Evolutionary conservation across 1,284 basidiomycete species (phyloP), one percentile per base, ranked within the genome.

Genomic region (Pseudozyma thailandica): DNA sequence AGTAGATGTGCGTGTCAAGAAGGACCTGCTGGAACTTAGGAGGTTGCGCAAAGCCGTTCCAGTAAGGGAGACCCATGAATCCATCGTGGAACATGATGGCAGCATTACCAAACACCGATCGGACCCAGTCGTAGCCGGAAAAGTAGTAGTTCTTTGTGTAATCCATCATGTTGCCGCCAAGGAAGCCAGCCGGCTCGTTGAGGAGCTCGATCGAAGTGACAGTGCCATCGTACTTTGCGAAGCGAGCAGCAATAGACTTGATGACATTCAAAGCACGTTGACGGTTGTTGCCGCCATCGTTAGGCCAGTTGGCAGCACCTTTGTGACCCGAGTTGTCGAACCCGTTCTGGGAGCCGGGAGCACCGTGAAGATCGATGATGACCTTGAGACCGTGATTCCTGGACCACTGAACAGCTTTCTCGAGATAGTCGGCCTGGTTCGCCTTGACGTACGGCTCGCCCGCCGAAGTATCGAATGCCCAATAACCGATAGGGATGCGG

Each of bases 391-490:
- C 88, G 75, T 92, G 83, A n/a, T 88, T 87, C 18, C 85, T 79
- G 1, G 92, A 92, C 94, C 94, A 97, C 4, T 83, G 84, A 45
- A 94, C 87, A 0, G 92, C 93, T 44, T 80, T 74, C 63, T 85
- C 83, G 27, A 87, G 84, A 76, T 86, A 86, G 50, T 77, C 74
- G 42, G 68, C 65, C 84, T 91, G 92, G 81, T 92, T 91, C 16
- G 92, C 91, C 84, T 89, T 88, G 68, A 93, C 88, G 84, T 89
- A 96, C 0, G 93, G 93, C 78, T 95, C 92, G 10, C 90, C 92
- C 5, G 85, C 85, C 18, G 87, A 87, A 26, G 91, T 88, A 55
- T 94, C 91, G 74, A 92, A 93, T 1, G 93, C 93, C 94, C 94
- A 96, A 83, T 90, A 93, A 31, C 92, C 92, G 69, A 96, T 92